A percentile compares a stretch with the other conserved stretches of the same genome.
Conservation (phyloP, 768 basidiomycete genomes). For the Leucogyrophana mollusca region DNA sequence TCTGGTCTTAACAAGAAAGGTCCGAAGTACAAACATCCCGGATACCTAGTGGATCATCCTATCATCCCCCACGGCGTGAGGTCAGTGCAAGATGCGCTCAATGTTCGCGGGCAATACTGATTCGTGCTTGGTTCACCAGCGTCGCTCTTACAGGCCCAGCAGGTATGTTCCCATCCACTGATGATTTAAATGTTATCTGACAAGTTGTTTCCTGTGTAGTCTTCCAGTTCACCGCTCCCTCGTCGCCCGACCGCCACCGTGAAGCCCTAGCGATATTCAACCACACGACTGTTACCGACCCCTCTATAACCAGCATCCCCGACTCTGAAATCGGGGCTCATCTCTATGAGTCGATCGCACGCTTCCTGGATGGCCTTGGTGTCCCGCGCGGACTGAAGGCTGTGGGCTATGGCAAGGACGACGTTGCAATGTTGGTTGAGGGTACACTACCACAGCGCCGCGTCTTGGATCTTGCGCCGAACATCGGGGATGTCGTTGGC, state of each 20-base stretch:
- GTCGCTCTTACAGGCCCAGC: slow-evolving; percentile 91
- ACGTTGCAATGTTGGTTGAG: slow-evolving; percentile 77
- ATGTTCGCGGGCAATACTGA: not conserved
- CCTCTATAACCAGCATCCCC: slow-evolving; percentile 68
- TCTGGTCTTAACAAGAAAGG: slow-evolving; percentile 94
- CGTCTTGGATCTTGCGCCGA: slow-evolving; percentile 91
- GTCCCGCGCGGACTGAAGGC: slow-evolving; percentile 86
- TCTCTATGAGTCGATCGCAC: slow-evolving; percentile 82
- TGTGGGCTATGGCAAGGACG: slow-evolving; percentile 67
- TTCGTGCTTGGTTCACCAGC: slow-evolving; percentile 29
- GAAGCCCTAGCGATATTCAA: slow-evolving; percentile 86
- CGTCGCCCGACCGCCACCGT: slow-evolving; percentile 88
- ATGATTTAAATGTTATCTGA: slow-evolving; percentile 1
- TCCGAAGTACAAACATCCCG: slow-evolving; percentile 88
- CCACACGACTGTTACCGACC: slow-evolving; percentile 59
- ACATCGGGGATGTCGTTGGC: slow-evolving; percentile 78
- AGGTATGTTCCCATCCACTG: slow-evolving; percentile 37
- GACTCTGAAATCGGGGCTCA: slow-evolving; percentile 78
- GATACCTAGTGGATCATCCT: slow-evolving; percentile 80
- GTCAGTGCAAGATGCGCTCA: slow-evolving; percentile 29
- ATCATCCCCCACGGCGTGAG: slow-evolving; percentile 94
- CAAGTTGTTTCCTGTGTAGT: slow-evolving; percentile 47
- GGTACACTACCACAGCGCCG: slow-evolving; percentile 91
- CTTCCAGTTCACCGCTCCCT: slow-evolving; percentile 94
- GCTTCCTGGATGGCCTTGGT: slow-evolving; percentile 81